Percentiles rank a stretch among this genome's conserved stretches.
phyloP scores from a whole-genome alignment of 768 basidiomycete genomes.

The Dendrothele bispora region DNA sequence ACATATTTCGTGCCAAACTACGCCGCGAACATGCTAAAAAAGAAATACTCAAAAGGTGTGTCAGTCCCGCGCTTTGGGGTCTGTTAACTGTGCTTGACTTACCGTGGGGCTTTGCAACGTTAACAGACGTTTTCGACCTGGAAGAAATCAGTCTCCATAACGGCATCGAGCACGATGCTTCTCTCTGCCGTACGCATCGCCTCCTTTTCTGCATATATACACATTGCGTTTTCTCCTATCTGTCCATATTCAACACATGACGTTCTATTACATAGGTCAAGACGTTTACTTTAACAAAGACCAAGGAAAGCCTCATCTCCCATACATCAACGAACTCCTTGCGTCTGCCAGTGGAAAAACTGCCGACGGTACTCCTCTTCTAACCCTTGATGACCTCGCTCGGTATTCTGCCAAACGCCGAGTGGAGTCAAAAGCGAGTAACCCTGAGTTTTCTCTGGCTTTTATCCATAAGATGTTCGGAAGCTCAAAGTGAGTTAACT shows the following conservation, averaged over 20 bases:
- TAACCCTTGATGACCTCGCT: constrained; percentile 63
- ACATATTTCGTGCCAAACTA: constrained; percentile 64
- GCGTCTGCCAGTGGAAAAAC: constrained; percentile 60
- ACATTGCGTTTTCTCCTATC: neutral
- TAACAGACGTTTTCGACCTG: constrained; percentile 64
- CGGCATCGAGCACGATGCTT: constrained; percentile 72
- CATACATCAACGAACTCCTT: constrained; percentile 56
- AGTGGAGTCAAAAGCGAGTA: constrained; percentile 48
- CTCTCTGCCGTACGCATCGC: constrained; percentile 53
- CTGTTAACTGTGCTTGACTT: no score
- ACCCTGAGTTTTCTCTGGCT: constrained; percentile 55
- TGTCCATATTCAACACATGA: neutral
- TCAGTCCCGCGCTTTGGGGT: neutral
- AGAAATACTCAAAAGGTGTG: constrained; percentile 43
- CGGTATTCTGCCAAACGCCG: constrained; percentile 60
- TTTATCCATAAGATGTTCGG: constrained; percentile 61
- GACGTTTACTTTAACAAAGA: constrained; percentile 47
- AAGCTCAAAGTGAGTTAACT: constrained; percentile 65
- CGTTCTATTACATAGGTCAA: constrained; percentile 40
- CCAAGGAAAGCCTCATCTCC: constrained; percentile 52
- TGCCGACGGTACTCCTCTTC: constrained; percentile 38
- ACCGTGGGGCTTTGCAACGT: no score
- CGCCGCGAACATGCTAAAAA: constrained; percentile 57
- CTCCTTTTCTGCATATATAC: no score
- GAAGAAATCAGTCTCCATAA: constrained; percentile 72